Evolutionary conservation across 108 stramenopile genomes (phyloP).

Genomic region (Skeletonema potamos): DNA sequence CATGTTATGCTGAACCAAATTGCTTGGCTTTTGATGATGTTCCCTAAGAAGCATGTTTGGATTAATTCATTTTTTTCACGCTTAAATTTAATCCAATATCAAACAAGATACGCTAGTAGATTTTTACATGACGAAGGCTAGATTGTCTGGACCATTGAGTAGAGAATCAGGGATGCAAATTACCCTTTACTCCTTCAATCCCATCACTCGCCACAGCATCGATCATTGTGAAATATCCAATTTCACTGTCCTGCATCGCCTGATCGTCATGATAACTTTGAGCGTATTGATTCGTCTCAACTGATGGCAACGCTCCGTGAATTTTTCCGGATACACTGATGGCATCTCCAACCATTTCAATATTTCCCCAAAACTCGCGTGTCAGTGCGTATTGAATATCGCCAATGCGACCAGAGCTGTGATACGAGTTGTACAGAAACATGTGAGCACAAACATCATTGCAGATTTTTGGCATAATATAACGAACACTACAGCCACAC

Average conservation of each 20-base stretch:
- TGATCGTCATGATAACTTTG: slow-evolving; percentile 34
- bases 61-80: background rate
- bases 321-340: slow-evolving; percentile 55
- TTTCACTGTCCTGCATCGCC: slow-evolving; percentile 34
- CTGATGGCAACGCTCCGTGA: slow-evolving; percentile 15
- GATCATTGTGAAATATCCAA: slow-evolving; percentile 80
- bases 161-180: background rate
- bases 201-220: slow-evolving; percentile 58
- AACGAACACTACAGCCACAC: too few relatives aligned
- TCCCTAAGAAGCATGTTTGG: background rate
- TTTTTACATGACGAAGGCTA: background rate
- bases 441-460: too few relatives aligned
- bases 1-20: background rate
- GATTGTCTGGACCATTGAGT: background rate
- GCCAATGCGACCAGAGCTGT: slow-evolving; percentile 45
- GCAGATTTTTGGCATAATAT: too few relatives aligned
- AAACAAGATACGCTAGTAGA: background rate
- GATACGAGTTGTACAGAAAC: too few relatives aligned
- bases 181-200: slow-evolving; percentile 20
- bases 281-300: slow-evolving; percentile 13
- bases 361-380: slow-evolving; percentile 53
- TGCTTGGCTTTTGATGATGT: background rate
- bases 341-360: slow-evolving; percentile 59
- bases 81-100: background rate
- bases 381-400: slow-evolving; percentile 61